Conservation (phyloP, 768 basidiomycete species). For the Polyporus arcularius region DNA sequence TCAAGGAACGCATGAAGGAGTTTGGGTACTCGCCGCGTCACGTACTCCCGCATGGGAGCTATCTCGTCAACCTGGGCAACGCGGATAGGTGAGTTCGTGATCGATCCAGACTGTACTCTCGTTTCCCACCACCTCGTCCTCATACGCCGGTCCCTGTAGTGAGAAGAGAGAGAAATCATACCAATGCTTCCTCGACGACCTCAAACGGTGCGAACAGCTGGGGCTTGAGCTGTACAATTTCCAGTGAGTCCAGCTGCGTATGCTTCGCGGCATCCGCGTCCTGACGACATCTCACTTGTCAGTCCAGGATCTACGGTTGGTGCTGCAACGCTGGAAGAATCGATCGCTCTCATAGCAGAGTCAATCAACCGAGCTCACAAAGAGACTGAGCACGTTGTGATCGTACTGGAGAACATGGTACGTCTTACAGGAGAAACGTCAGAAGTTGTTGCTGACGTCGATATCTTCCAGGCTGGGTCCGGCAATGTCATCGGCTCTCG, state of each 20-base stretch:
- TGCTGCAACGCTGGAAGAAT: constrained; percentile 56
- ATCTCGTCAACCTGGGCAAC: constrained; percentile 84
- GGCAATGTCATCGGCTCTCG: constrained; percentile 77
- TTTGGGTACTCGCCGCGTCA: constrained; percentile 63
- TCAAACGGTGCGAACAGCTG: constrained; percentile 74
- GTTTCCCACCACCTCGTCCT: background rate
- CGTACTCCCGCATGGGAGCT: constrained; percentile 82
- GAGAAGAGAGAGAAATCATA: constrained; percentile 71
- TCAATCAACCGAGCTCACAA: constrained; percentile 75
- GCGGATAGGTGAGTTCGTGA: constrained; percentile 53
- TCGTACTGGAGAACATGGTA: constrained; percentile 86
- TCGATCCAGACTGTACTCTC: background rate
- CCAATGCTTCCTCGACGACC: constrained; percentile 81
- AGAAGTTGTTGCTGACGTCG: constrained; percentile 50
- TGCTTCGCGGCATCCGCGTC: too few species aligned
- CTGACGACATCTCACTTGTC: too few species aligned
- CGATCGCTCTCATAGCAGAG: constrained; percentile 64
- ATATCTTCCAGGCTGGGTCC: constrained; percentile 64
- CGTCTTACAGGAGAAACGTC: background rate
- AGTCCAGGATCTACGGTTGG: constrained; percentile 88
- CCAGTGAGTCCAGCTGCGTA: constrained; percentile 55
- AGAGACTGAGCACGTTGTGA: constrained; percentile 55
- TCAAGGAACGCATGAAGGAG: constrained; percentile 60
- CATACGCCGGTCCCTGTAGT: constrained; percentile 33
- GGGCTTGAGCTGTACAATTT: constrained; percentile 80